These are phyloP conservation scores for Cyclotella kingstonii DNA, from an alignment of 108 stramenopile genomes.

Conservation along the genomic window DNA sequence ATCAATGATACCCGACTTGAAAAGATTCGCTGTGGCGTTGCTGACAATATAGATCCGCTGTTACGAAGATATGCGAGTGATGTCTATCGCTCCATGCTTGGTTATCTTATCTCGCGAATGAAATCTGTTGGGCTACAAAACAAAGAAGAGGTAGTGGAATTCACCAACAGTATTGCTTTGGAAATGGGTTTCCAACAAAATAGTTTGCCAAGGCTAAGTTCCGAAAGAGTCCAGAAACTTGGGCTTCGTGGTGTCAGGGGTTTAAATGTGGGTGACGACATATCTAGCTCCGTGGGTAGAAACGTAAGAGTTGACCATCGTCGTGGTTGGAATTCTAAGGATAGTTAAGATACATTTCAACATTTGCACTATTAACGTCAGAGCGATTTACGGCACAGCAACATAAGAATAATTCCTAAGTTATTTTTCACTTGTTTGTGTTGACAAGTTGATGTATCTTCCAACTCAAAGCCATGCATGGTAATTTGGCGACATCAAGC, in stretches of 20 bases:
- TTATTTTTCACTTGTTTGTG: too few species aligned
- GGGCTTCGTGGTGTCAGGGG: slow-evolving; percentile 36
- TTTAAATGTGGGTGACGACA: too few species aligned
- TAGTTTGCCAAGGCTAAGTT: slow-evolving; percentile 26
- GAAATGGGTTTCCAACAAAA: slow-evolving; percentile 36
- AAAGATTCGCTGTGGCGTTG: slow-evolving; percentile 30
- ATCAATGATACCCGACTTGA: slow-evolving; percentile 32
- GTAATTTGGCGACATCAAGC: slow-evolving; percentile 66
- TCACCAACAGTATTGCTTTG: slow-evolving; percentile 48
- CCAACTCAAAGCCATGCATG: slow-evolving; percentile 70
- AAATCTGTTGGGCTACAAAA: slow-evolving; percentile 33
- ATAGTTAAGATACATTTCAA: too few species aligned
- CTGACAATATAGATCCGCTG: slow-evolving; percentile 6
- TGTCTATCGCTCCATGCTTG: slow-evolving; percentile 63
- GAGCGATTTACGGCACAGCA: not conserved
- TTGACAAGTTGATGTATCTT: too few species aligned
- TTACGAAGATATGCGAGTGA: slow-evolving; percentile 16
- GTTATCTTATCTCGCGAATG: slow-evolving; percentile 65
- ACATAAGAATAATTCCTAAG: too few species aligned
- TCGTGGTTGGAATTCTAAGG: too few species aligned
- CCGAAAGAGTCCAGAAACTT: slow-evolving; percentile 12
- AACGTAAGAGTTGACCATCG: too few species aligned
- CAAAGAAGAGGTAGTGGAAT: slow-evolving; percentile 56
- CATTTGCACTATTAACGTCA: too few species aligned
- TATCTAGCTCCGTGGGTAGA: too few species aligned